phyloP scores from a whole-genome alignment of 2,329 filamentous ascomycete genomes.

The Fusarium xylarioides region DNA sequence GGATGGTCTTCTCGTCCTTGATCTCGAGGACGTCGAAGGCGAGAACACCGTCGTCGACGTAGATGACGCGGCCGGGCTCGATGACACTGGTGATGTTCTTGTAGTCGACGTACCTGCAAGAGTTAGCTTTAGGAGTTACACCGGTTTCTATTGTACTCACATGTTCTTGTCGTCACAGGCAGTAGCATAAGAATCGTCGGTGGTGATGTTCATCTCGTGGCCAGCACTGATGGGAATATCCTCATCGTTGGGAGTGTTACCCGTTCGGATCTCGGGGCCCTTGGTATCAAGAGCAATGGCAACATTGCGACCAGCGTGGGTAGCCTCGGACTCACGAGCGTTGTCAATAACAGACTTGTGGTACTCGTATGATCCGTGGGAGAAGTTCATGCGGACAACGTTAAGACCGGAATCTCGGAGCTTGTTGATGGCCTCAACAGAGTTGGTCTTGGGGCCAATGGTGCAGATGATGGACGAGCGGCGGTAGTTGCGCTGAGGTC shows the following conservation, averaged over 20 bases:
- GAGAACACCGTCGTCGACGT: conserved; percentile 97
- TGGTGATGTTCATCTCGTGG: conserved; percentile 92
- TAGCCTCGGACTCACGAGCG: conserved; percentile 83
- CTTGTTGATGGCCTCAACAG: conserved; percentile 93
- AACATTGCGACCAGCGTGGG: conserved; percentile 82
- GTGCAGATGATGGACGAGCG: conserved; percentile 99
- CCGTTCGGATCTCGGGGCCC: conserved; percentile 69
- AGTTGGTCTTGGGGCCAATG: conserved; percentile 99
- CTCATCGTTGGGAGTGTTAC: conserved; percentile 81
- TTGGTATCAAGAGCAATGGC: conserved; percentile 90
- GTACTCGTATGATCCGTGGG: conserved; percentile 83
- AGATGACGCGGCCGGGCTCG: conserved; percentile 88
- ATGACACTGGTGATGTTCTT: conserved; percentile 99
- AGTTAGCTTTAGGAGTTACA: conserved; percentile 1
- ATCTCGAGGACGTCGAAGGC: conserved; percentile 93
- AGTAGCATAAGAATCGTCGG: conserved; percentile 90
- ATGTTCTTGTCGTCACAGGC: conserved; percentile 91
- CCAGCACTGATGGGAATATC: conserved; percentile 89
- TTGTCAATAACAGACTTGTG: conserved; percentile 99
- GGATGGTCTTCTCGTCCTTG: conserved; percentile 87
- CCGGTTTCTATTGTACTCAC: conserved; percentile 61
- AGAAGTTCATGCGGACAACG: conserved; percentile 99
- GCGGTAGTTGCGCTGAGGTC: conserved; percentile 88
- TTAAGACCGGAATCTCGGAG: conserved; percentile 92
- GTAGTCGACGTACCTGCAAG: conserved; percentile 89